A percentile compares a stretch with the other conserved stretches of the same genome.
Conservation (phyloP, 805 yeast genomes). For the Ogataea corticis region DNA sequence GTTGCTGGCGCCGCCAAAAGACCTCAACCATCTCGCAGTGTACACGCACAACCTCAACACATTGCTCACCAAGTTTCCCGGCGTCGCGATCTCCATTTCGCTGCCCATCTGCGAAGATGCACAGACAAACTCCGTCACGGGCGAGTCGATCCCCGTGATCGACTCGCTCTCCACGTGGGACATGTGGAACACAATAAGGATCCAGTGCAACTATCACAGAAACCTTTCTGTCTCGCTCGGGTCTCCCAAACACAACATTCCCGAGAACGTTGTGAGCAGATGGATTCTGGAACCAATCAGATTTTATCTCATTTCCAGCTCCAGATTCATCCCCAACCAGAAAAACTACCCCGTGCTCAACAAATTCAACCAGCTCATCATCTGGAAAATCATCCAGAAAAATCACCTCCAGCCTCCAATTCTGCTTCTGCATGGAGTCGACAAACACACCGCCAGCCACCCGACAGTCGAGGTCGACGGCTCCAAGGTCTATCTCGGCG, state of each 20-base stretch:
- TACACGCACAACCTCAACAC: conserved; percentile 42
- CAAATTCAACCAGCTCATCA: conserved; percentile 52
- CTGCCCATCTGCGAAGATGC: conserved; percentile 50
- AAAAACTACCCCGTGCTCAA: conserved; percentile 66
- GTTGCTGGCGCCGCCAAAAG: conserved; percentile 64
- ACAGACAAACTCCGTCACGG: conserved; percentile 21
- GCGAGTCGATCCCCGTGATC: conserved; percentile 28
- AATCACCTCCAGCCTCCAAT: conserved; percentile 41
- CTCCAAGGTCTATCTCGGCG: conserved; percentile 26
- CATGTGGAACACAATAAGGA: conserved; percentile 67
- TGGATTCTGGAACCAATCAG: conserved; percentile 73
- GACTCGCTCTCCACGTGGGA: conserved; percentile 69
- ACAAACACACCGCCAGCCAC: conserved; percentile 37
- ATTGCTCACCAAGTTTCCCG: conserved; percentile 30
- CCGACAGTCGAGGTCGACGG: conserved; percentile 23
- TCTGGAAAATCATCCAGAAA: conserved; percentile 45
- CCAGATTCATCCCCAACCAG: conserved; percentile 58
- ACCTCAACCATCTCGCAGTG: conserved; percentile 53
- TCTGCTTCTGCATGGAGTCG: conserved; percentile 56
- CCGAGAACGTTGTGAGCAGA: conserved; percentile 50
- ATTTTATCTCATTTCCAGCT: conserved; percentile 54
- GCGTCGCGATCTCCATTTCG: conserved; percentile 46
- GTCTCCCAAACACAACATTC: conserved; percentile 61
- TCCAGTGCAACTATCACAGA: conserved; percentile 51
- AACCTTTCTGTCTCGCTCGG: conserved; percentile 72